Base-by-base conservation (phyloP, 345 rosid species). In the Salix purpurea region DNA sequence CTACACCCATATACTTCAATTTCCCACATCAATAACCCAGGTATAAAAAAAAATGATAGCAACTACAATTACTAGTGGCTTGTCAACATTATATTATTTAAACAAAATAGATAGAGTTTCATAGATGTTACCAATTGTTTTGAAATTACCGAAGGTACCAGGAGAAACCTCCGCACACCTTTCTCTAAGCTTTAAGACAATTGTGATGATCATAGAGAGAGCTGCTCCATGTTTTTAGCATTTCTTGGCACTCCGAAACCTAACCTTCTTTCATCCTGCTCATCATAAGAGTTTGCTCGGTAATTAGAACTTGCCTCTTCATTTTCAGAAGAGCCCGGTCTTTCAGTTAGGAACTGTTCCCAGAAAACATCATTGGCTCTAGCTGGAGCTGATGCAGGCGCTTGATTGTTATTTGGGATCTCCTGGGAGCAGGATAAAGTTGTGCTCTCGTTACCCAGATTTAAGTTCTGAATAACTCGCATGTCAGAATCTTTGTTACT, bases 301-400 rank as follows among this genome's bases (percentile, higher is more conserved):
- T 84, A 91, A 76, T 77, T 83, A 9, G 97, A 93, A 77, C 91
- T 89, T 44, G 99, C 96, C 87, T 93, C 97, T 65, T 93, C 98
- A 37, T 89, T 91, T 52, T 91, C 93, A 19, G 86, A 87, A 69
- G 91, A 84, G n/a, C 95, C 99, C 0, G 99, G 99, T 71, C 91
- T 87, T 85, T 96, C 99, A 1, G 99, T 93, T 37, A 96, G 83
- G 80, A 92, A 93, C 77, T 92, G 95, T 83, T 96, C 98, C 99
- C 99, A 96, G 83, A 96, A 96, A 54, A 87, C 86, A 80, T 96
- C 99, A 79, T 96, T 96, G 37, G 86, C 94, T 74, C 92, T 85
- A 70, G 68, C 90, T 5, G 87, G 89, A 73, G 88, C 87, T 77
- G 90, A 86, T 74, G 89, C 64, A 21, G 83, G 80, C 72, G 67